These are phyloP conservation scores for Iris macrosiphon DNA, from an alignment of 106 monocot species.

Conservation along the genomic window DNA sequence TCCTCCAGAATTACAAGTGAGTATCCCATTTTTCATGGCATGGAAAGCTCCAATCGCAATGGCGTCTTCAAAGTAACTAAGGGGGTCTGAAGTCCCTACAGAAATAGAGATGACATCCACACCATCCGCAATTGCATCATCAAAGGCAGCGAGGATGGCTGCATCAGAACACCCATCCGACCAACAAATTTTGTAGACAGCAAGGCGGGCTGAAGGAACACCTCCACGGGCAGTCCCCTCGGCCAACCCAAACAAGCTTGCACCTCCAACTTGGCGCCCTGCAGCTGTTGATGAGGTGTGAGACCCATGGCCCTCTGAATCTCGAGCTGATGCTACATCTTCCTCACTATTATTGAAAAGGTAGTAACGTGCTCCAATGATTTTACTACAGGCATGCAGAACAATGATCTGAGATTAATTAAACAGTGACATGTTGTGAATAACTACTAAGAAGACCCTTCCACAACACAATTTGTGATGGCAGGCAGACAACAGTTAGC, in stretches of 20 bases:
- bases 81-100: conserved; percentile 10
- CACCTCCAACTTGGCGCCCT: conserved; percentile 1
- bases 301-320: background rate
- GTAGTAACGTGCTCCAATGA: conserved; percentile 1
- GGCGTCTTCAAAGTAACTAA: conserved; percentile 15
- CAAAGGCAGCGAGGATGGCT: conserved; percentile 12
- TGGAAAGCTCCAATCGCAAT: conserved; percentile 35
- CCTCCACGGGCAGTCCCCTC: conserved; percentile 33
- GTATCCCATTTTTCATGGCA: conserved; percentile 21
- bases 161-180: background rate
- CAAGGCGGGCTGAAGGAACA: conserved; percentile 20
- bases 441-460: too few relatives aligned
- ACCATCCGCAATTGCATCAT: conserved; percentile 34
- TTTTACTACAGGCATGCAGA: background rate
- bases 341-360: background rate
- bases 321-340: background rate
- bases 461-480: too few relatives aligned
- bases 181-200: conserved; percentile 52
- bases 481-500: background rate
- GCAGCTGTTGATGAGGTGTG: background rate
- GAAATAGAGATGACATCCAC: conserved; percentile 40
- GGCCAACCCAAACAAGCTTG: conserved; percentile 29
- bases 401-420: too few relatives aligned
- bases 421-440: too few relatives aligned
- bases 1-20: conserved; percentile 6